Evolutionary conservation across 306 rosid genomes (phyloP), one percentile per base, ranked within the genome.

Genomic region (Vigna nakashimae): DNA sequence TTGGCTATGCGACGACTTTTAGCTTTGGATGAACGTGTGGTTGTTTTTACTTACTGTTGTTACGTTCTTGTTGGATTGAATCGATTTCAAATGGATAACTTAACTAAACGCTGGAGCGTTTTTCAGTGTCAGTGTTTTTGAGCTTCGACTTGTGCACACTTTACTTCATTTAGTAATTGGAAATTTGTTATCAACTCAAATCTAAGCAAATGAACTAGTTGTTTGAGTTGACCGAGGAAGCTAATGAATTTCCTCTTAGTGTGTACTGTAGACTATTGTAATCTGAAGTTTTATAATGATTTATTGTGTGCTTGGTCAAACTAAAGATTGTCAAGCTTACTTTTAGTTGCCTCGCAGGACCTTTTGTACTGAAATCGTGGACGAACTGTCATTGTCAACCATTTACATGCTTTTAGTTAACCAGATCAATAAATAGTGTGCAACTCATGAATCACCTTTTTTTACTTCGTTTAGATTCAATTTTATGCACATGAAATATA

Each of bases 311-410:
- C 40, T 80, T 38, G 38, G 66, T 79, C 71, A 38, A 43, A 74
- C 66, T 58, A 49, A 56, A 74, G 70, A 79, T 56, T 57, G 65
- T 20, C 42, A 45, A 64, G 32, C 32, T 80, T 65, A 46, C 64
- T 73, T 73, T 57, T 13, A 65, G 79, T 80, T 73, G 34, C 42
- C 32, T 10, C 36, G 13, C 45, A 15, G 53, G 77, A 60, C 48
- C 56, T 32, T 40, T 42, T 26, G 43, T 64, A 34, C 59, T 3
- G 3, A 14, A 52, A 42, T 42, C 7, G 43, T 30, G 65, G 52
- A 55, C 65, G 74, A 73, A 51, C 55, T 71, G 77, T 36, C 65
- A 49, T 49, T 80, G 78, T 64, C 73, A 8, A 79, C 2, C 70
- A 74, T 30, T 74, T 74, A 60, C 18, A 2, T 5, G 68, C 16